Evolutionary conservation across 208 protist species (phyloP), one percentile per base, ranked within the genome.

Genomic region (Phytomonas sp.): DNA sequence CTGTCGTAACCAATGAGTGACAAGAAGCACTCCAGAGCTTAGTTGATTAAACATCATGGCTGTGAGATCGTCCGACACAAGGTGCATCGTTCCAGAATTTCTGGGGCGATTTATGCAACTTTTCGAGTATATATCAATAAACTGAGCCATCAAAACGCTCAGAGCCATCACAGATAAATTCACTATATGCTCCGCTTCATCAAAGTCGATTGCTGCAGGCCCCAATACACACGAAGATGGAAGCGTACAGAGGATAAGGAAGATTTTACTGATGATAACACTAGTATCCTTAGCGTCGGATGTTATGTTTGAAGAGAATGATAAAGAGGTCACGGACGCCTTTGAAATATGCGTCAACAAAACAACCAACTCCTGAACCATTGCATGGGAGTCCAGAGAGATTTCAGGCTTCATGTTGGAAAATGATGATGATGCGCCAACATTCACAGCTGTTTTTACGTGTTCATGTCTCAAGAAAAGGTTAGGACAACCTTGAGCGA

Each of bases 291-390:
- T 26, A 26, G 46, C 20, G 20, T 26, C 23, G 46, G 46, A 5
- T 56, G 46, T 26, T 26, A 56, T 26, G 23, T 56, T 26, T 2
- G 20, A 56, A 56, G 46, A 56, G 20, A 56, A 56, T 56, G 20
- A 23, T 56, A 23, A 26, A 26, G 46, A 56, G 26, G 23, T 56
- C 46, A 56, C 46, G 20, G 46, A 56, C 46, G 6, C 46, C 26
- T 56, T 56, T 56, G 46, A 56, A 56, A 56, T 56, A 56, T 56
- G 46, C 46, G 46, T 56, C 46, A 56, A 56, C 20, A 56, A 56
- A 2, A 26, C 46, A 56, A 56, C 46, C 20, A 56, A 17, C 46
- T 56, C 46, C 46, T 17, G 9, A 56, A 56, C 46, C 46, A 56
- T 56, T 56, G 46, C 6, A 26, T 56, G 1, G 46, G 46, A 56